Conservation (phyloP, 139 green algal species). For the Tetradesmus obliquus region DNA sequence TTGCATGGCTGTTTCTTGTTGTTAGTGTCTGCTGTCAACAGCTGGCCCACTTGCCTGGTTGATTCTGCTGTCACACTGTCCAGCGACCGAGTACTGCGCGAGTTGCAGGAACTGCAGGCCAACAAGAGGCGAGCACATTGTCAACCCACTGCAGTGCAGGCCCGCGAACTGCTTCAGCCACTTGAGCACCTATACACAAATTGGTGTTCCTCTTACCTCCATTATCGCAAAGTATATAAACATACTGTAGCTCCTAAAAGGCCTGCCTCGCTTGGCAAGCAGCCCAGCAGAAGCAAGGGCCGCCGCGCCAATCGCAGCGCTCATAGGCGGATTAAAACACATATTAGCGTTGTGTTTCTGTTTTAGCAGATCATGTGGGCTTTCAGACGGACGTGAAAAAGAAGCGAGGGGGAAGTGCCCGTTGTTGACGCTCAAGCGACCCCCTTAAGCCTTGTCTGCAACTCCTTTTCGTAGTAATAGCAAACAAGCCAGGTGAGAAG, state of each 20-base stretch:
- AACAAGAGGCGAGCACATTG: background rate
- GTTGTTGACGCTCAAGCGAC: background rate
- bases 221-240: slow-evolving; percentile 42
- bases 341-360: background rate
- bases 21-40: background rate
- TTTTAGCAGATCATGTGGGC: background rate
- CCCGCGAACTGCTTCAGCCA: background rate
- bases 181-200: background rate
- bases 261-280: slow-evolving; percentile 14
- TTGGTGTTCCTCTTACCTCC: background rate
- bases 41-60: slow-evolving; percentile 13
- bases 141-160: background rate
- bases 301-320: background rate
- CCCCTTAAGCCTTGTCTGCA: too few species aligned
- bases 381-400: background rate
- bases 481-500: too few species aligned
- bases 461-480: too few species aligned
- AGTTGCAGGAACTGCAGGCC: slow-evolving; percentile 25
- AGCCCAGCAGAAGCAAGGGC: slow-evolving; percentile 4
- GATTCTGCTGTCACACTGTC: slow-evolving; percentile 28
- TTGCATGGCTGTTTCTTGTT: background rate
- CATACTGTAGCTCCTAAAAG: slow-evolving; percentile 6
- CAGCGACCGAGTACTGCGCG: slow-evolving; percentile 35
- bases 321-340: slow-evolving; percentile 38
- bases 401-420: background rate